Evolutionary conservation across 139 green algal species (phyloP), one percentile per base, ranked within the genome.

Genomic region (Eudorina sp.): DNA sequence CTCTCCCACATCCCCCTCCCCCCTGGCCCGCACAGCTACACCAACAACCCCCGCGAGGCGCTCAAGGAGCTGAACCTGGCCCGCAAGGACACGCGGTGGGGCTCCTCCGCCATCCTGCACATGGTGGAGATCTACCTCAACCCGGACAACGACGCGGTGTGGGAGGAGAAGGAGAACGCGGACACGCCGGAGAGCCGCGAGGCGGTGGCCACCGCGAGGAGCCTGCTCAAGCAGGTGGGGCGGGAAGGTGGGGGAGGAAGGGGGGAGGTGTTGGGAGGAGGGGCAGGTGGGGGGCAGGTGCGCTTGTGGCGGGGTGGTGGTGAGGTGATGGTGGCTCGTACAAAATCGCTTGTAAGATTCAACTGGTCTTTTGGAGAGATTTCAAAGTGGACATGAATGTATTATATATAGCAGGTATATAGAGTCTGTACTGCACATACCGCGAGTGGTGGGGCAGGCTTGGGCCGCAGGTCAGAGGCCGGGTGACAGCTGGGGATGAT

Each of bases 71-170:
- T 96, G 80, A 96, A 96, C 88, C 40, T 90, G 48, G 94, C 92
- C 2, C 90, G 94, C 45, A 94, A 93, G 68, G 93, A 96, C 75
- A 46, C 41, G 51, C 91, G 94, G 72, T 98, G 94, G 94, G 93
- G 93, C 48, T 84, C 68, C 9, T 64, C 77, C 3, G 92, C 95
- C 34, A 90, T 95, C 31, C 92, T 96, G 70, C 83, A 93, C 83
- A 98, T 98, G 95, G 94, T 95, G 5, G 94, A 97, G 91, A 94
- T 98, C 66, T 97, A 96, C 90, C 92, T 98, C 46, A 93, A 96
- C 82, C 94, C 95, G 13, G 94, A 96, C 76, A 95, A 95, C 53
- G 89, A 96, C 40, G 87, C 89, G 53, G 58, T 96, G 45, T 97
- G 95, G 95, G 93, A 94, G 40, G 93, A 96, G 89, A 91, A 93